Base-by-base conservation (phyloP, 768 basidiomycete genomes). In the Collybiopsis luxurians region DNA sequence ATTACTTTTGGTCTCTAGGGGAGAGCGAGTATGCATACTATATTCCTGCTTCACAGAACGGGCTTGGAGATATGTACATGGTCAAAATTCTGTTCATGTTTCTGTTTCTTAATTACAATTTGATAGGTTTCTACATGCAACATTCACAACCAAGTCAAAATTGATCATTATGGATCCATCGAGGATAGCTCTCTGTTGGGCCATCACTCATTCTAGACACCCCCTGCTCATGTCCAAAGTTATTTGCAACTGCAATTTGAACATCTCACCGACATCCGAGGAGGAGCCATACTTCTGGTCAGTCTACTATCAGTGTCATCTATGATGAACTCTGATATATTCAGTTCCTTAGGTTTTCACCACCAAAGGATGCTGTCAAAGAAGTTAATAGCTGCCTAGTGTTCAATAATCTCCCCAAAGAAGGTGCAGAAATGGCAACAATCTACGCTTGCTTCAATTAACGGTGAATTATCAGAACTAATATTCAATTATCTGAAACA, bases 141-240 rank as follows among this genome's bases (percentile, higher is more conserved):
- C 66, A n/a, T 67, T 74, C 24, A 59, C 61, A 13, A 68, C 68
- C 68, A 21, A 53, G 10, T n/a, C 36, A 19, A 12, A 59, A 27
- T 23, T 12, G 13, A 27, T 23, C 9, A 34, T 52, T 6, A 60
- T 74, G 57, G 49, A 57, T 9, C 30, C 27, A 11, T 52, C 66
- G 2, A 75, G 87, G 21, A 71, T 87, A 11, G 63, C 62, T 3
- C 62, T 73, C 24, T 79, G 78, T 4, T 89, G 87, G 87, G 80
- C 84, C 11, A 73, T 84, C 34, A 69, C 86, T 27, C 75, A 84
- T 12, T 65, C 73, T 34, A 73, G 79, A 1, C 86, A 89, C 62
- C 83, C 85, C 0, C 67, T 88, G 21, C 76, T 90, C 24, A 75
- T 76, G 23, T 76, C 79, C 9, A 64, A 65, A 15, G 77, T 83